phyloP scores from a whole-genome alignment of 345 rosid genomes.

The Litchi chinensis region DNA sequence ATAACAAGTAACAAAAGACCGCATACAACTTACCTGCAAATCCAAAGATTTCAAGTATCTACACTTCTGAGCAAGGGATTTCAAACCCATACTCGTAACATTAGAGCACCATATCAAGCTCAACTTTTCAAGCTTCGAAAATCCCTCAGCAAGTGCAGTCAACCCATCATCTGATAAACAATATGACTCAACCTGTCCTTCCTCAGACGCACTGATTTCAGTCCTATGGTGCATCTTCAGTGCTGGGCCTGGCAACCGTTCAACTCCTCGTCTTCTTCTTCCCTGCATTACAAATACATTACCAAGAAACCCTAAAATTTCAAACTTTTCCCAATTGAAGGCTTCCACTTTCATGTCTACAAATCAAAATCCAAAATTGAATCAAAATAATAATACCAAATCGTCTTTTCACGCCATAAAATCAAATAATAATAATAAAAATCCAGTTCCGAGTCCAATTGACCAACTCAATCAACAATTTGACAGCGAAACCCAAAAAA shows the following conservation, averaged over 20 bases:
- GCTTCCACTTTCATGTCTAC: not conserved
- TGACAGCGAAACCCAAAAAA: not conserved
- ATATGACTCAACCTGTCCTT: slow-evolving; percentile 39
- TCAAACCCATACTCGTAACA: slow-evolving; percentile 67
- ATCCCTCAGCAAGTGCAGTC: slow-evolving; percentile 63
- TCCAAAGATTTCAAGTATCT: slow-evolving; percentile 67
- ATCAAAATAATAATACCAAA: not conserved
- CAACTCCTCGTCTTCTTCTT: slow-evolving; percentile 44
- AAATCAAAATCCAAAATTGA: not conserved
- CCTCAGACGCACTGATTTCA: slow-evolving; percentile 37
- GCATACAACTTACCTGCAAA: slow-evolving; percentile 56
- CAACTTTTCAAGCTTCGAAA: slow-evolving; percentile 67
- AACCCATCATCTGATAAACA: slow-evolving; percentile 77
- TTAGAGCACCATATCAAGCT: slow-evolving; percentile 88
- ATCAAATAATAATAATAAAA: not conserved
- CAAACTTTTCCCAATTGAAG: not conserved
- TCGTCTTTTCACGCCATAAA: not conserved
- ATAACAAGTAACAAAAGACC: not conserved
- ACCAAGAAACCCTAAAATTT: not conserved
- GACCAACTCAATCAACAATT: not conserved
- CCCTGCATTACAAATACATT: slow-evolving; percentile 42
- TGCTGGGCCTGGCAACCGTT: slow-evolving; percentile 28
- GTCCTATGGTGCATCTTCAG: slow-evolving; percentile 30
- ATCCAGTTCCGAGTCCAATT: not conserved
- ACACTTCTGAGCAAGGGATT: slow-evolving; percentile 65